Base-by-base conservation (phyloP, 257 asterid genomes). In the Solanum tarapatanum region DNA sequence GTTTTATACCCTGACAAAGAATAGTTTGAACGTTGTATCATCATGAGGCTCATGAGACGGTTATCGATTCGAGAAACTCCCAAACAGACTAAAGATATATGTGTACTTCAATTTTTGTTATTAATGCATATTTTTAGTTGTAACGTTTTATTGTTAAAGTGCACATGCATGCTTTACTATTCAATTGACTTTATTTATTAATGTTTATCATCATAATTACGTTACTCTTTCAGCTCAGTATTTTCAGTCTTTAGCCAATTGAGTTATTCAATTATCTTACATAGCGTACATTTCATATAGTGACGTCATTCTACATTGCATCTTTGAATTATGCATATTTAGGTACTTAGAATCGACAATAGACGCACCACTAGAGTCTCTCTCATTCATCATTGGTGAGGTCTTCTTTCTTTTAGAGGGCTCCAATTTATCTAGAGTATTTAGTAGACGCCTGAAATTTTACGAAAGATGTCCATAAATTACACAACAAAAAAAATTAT, bases 271-370 rank as follows among this genome's bases (percentile, higher is more conserved):
- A 7, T 17, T 17, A 55, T 55, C 0, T 55, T 19, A 55, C 24
- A 55, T 17, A 55, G 2, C 2, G 1, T 55, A 19, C 4, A 55
- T 17, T 55, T 55, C 64, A 55, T 19, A 19, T 19, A 55, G 0
- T 55, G 64, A 55, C 2, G 4, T 55, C 64, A 19, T 19, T 55
- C 66, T 19, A 19, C 24, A 19, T 16, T 7, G 24, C 11, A 55
- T 19, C 24, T 55, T 55, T 55, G 11, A 55, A 1, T 55, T 6
- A 55, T 55, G 11, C 66, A 55, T 6, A 55, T 55, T 19, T 11
- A 55, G 0, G 4, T 55, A 55, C 24, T 55, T 0, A 7, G 0
- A 19, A 55, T 55, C 11, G 24, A 19, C 0, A 55, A 7, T 7
- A 55, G 24, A 55, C 23, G 0, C 11, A 55, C 11, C 66, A 55